Base-by-base conservation (phyloP, 441 rosid genomes). In the Kokia cookei region DNA sequence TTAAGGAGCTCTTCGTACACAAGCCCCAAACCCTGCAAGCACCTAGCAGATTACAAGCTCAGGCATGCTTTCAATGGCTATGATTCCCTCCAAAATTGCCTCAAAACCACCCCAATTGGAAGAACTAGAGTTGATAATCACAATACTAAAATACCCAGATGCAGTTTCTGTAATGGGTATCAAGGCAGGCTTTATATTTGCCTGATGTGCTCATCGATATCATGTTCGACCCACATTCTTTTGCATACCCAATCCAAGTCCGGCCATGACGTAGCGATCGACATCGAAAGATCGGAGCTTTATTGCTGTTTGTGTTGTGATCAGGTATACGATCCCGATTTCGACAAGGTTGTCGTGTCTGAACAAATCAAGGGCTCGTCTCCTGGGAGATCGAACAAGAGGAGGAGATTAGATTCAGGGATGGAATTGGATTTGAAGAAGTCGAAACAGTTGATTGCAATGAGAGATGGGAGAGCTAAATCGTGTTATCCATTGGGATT, bases 251-350 rank as follows among this genome's bases (percentile, higher is more conserved):
- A 82, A 66, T 78, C 84, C 5, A 83, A 75, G 74, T 75, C 66
- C 77, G 91, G 91, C 22, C 90, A 93, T 74, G 88, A 85, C 65
- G 82, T 91, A 74, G 89, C 88, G 63, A 82, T 91, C 43, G 94
- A 91, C 77, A 65, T 90, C 40, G 87, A 90, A 83, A 90, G 98
- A 87, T 85, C 94, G 26, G 98, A 93, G 88, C 97, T 93, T 85
- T 89, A 84, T 79, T 91, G 98, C 67, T 84, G 73, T 66, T 73
- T 83, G 62, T 93, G 98, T 75, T 32, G 82, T 72, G 96, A 93
- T 87, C 97, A 89, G 79, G 89, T 93, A 29, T 93, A 93, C 74
- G 97, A 93, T 84, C 88, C 94, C 75, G 96, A 88, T 76, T 90
- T 93, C 83, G 98, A 93, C 73, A 80, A 78, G 84, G 69, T 80